Evolutionary conservation across 1,284 basidiomycete species (phyloP).

Genomic region (Trametes polyzona): DNA sequence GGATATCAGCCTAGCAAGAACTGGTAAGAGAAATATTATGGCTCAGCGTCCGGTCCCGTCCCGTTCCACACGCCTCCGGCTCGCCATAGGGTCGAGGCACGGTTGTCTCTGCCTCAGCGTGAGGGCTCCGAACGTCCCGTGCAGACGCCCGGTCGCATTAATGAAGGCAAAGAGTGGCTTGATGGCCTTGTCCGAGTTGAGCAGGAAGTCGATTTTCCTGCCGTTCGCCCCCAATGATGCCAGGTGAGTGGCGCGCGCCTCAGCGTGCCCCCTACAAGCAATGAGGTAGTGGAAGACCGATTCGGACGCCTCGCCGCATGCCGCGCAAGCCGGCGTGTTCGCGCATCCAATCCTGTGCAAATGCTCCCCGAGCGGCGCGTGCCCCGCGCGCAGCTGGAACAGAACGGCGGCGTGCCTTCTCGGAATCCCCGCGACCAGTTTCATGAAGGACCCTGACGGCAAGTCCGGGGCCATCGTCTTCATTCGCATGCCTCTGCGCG

Average conservation of each 20-base stretch:
- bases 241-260: not conserved
- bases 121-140: too few relatives aligned
- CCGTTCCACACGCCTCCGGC: too few relatives aligned
- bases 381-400: conserved; percentile 21
- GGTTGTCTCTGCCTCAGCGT: too few relatives aligned
- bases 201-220: not conserved
- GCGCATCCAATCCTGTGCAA: not conserved
- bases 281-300: not conserved
- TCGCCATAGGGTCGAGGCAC: too few relatives aligned
- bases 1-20: too few relatives aligned
- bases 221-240: not conserved
- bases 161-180: not conserved
- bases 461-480: conserved; percentile 1
- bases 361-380: not conserved
- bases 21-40: too few relatives aligned
- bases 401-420: conserved; percentile 26
- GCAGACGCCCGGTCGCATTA: not conserved
- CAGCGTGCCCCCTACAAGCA: not conserved
- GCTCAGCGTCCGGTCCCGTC: too few relatives aligned
- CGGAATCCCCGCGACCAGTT: not conserved
- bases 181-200: not conserved
- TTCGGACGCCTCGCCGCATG: not conserved
- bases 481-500: not conserved
- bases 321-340: not conserved
- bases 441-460: conserved; percentile 12